These are phyloP conservation scores for Senna tora DNA, from an alignment of 306 rosid genomes.

Conservation along the genomic window DNA sequence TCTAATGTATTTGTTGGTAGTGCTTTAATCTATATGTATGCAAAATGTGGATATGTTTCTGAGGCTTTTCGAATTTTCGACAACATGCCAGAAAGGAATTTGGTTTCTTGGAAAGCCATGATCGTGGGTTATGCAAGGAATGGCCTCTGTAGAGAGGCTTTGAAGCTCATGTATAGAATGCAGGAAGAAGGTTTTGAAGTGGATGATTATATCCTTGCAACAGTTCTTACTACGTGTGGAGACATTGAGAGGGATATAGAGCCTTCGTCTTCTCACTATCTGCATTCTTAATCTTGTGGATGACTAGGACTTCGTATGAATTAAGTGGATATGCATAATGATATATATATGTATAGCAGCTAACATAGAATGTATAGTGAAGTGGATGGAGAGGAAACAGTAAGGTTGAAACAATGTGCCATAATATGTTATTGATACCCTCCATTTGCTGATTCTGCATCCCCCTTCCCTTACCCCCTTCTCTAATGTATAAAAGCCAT, in stretches of 20 bases:
- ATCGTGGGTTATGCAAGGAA: slow-evolving; percentile 81
- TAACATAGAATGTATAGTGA: slow-evolving; percentile 20
- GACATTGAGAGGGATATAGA: slow-evolving; percentile 47
- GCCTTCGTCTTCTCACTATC: slow-evolving; percentile 46
- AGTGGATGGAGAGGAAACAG: slow-evolving; percentile 19
- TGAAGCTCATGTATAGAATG: slow-evolving; percentile 84
- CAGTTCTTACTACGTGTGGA: slow-evolving; percentile 73
- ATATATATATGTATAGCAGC: slow-evolving; percentile 38
- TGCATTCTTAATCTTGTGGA: slow-evolving; percentile 46
- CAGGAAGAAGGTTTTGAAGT: slow-evolving; percentile 74
- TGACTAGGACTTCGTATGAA: slow-evolving; percentile 23
- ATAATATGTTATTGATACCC: slow-evolving; percentile 14
- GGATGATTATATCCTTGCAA: slow-evolving; percentile 68
- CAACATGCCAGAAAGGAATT: slow-evolving; percentile 77
- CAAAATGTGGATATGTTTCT: slow-evolving; percentile 74
- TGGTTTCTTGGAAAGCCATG: slow-evolving; percentile 93
- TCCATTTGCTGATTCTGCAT: slow-evolving; percentile 22
- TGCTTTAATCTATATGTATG: slow-evolving; percentile 80
- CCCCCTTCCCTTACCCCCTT: background rate
- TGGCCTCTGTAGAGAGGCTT: slow-evolving; percentile 77
- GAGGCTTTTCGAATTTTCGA: slow-evolving; percentile 83
- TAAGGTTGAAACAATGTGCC: slow-evolving; percentile 14
- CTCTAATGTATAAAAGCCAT: slow-evolving; percentile 1
- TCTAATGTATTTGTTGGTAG: slow-evolving; percentile 83
- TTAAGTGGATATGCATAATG: slow-evolving; percentile 8